Evolutionary conservation across 2,329 filamentous ascomycete species (phyloP).

Genomic region (Fusarium sarcochroum): DNA sequence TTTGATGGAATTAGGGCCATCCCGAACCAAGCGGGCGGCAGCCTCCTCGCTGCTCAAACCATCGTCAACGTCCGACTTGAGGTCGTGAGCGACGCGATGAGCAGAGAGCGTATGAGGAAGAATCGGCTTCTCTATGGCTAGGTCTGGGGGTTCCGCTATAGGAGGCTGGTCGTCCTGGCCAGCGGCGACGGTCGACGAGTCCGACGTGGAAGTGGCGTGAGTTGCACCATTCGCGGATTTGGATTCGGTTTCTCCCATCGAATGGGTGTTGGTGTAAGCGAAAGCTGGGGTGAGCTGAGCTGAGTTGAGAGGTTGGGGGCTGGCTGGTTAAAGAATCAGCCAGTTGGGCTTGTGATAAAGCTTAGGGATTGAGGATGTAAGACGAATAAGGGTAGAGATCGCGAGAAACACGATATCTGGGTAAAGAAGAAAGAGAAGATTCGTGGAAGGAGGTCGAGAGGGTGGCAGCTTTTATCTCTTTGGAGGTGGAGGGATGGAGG

Average conservation of each 20-base stretch:
- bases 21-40: constrained; percentile 72
- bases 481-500: constrained; percentile 1
- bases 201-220: constrained; percentile 56
- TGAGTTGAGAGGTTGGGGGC: constrained; percentile 8
- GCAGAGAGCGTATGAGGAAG: constrained; percentile 56
- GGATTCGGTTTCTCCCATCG: constrained; percentile 59
- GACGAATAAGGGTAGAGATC: constrained; percentile 32
- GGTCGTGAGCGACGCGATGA: constrained; percentile 52
- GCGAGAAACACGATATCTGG: constrained; percentile 42
- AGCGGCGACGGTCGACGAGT: constrained; percentile 54
- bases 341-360: constrained; percentile 20
- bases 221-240: constrained; percentile 59
- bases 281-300: constrained; percentile 27
- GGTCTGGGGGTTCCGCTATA: constrained; percentile 57
- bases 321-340: constrained; percentile 31
- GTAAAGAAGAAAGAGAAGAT: constrained; percentile 31
- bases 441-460: constrained; percentile 20
- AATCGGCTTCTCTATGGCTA: constrained; percentile 55
- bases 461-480: constrained; percentile 43
- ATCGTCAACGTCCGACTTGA: constrained; percentile 65
- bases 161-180: constrained; percentile 57
- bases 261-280: constrained; percentile 53
- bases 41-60: constrained; percentile 75
- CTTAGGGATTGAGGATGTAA: constrained; percentile 8
- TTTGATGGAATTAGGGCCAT: constrained; percentile 80